Conservation (phyloP, 352 stramenopile species). For the Globisporangium alternatum region DNA sequence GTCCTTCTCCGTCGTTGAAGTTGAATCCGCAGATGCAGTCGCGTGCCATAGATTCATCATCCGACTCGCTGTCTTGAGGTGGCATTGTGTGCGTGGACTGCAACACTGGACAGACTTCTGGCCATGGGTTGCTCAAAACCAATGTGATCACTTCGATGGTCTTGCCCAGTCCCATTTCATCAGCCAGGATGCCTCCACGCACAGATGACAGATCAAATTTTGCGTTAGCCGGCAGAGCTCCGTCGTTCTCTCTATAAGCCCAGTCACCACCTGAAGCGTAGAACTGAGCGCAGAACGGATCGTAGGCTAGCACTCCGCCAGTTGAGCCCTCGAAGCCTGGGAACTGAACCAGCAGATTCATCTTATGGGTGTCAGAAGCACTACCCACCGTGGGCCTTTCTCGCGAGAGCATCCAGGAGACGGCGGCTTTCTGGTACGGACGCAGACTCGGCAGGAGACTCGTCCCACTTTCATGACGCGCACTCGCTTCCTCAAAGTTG, state of each 20-base stretch:
- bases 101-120: constrained; percentile 38
- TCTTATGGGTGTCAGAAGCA: not conserved
- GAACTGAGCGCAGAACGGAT: constrained; percentile 39
- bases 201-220: constrained; percentile 20
- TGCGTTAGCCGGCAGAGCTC: not conserved
- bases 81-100: constrained; percentile 27
- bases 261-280: not conserved
- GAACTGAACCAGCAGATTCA: constrained; percentile 19
- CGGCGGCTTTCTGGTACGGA: constrained; percentile 95
- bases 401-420: constrained; percentile 92
- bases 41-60: not conserved
- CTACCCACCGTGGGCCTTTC: constrained; percentile 47
- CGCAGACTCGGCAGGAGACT: constrained; percentile 87
- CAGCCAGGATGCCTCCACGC: constrained; percentile 87
- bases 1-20: constrained; percentile 23
- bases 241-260: not conserved
- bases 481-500: constrained; percentile 21
- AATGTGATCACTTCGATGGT: constrained; percentile 80
- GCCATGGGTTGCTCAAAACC: constrained; percentile 40
- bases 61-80: not conserved
- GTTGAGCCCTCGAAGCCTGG: not conserved
- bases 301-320: constrained; percentile 22
- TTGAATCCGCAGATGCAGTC: constrained; percentile 57
- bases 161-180: constrained; percentile 92
- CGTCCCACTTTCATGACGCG: not conserved